Evolutionary conservation across 768 basidiomycete genomes (phyloP).

Genomic region (Panaeolus papilionaceus): DNA sequence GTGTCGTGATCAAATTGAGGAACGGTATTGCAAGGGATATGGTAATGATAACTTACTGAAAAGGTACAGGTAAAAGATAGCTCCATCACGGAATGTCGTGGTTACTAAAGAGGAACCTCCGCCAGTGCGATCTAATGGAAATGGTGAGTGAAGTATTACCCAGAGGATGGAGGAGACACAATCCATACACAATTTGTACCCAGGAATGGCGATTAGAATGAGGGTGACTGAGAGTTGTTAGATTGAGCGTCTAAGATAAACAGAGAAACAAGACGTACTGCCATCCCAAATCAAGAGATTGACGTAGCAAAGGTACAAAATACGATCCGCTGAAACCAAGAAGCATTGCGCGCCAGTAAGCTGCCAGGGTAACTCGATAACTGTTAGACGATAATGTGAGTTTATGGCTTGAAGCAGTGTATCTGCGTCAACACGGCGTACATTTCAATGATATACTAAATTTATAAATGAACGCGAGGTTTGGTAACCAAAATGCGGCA

Average conservation of each 20-base stretch:
- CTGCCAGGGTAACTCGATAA: slow-evolving; percentile 3
- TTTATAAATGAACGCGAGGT: slow-evolving; percentile 19
- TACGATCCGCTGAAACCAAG: slow-evolving; percentile 17
- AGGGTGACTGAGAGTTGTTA: slow-evolving; percentile 19
- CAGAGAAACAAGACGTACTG: slow-evolving; percentile 14
- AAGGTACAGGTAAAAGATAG: slow-evolving; percentile 25
- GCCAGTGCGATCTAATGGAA: slow-evolving; percentile 18
- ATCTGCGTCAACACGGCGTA: background rate
- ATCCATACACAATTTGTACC: slow-evolving; percentile 20
- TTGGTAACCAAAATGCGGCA: slow-evolving; percentile 19
- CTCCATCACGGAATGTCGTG: slow-evolving; percentile 4
- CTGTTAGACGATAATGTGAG: slow-evolving; percentile 4
- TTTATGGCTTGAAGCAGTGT: background rate
- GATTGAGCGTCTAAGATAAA: background rate
- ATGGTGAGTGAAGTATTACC: background rate
- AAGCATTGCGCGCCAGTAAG: slow-evolving; percentile 19
- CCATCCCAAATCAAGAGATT: slow-evolving; percentile 25
- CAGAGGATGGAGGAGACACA: background rate
- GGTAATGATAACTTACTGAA: slow-evolving; percentile 18
- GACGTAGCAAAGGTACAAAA: slow-evolving; percentile 18
- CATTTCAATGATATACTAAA: slow-evolving; percentile 21
- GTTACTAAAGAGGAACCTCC: slow-evolving; percentile 21
- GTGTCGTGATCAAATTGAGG: background rate
- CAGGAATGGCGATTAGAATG: slow-evolving; percentile 22
- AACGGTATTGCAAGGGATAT: background rate